Evolutionary conservation across 306 rosid species (phyloP).

Genomic region (Betula pendula): DNA sequence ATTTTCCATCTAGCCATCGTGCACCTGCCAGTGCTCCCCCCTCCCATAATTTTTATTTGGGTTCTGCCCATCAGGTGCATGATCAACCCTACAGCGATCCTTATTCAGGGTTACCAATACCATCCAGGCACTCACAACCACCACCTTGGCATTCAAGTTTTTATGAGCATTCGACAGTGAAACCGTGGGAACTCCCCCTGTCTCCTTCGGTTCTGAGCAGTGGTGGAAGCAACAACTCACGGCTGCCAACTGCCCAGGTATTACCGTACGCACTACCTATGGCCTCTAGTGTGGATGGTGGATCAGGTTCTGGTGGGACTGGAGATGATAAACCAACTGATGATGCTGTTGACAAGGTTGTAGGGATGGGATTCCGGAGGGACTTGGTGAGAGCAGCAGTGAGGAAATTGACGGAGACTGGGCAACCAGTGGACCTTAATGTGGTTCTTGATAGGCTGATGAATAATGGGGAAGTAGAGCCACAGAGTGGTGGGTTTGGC

Average conservation of each 20-base stretch:
- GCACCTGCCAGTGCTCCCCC: conserved; percentile 19
- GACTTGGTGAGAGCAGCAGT: conserved; percentile 47
- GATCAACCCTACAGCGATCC: conserved; percentile 25
- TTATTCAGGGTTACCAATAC: conserved; percentile 12
- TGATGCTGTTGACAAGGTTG: conserved; percentile 45
- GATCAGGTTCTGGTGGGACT: conserved; percentile 30
- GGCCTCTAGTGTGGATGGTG: conserved; percentile 39
- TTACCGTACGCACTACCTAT: conserved; percentile 50
- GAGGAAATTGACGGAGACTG: conserved; percentile 44
- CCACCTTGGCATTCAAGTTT: not conserved
- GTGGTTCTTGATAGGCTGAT: conserved; percentile 44
- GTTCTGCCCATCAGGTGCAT: conserved; percentile 18
- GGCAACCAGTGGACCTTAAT: conserved; percentile 42
- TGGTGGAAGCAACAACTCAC: conserved; percentile 23
- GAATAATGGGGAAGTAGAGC: conserved; percentile 32
- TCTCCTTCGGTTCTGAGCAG: conserved; percentile 9
- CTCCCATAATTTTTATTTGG: conserved; percentile 15
- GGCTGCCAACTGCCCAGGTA: conserved; percentile 16
- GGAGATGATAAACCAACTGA: conserved; percentile 25
- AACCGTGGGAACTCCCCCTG: conserved; percentile 3
- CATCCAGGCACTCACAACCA: not conserved
- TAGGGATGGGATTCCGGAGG: conserved; percentile 53
- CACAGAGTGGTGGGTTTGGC: conserved; percentile 16
- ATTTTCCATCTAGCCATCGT: conserved; percentile 11
- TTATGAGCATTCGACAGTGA: conserved; percentile 24